A percentile compares a stretch with the other conserved stretches of the same genome.
Evolutionary conservation across 495 filamentous ascomycete species (phyloP).

Genomic region (Amphirosellinia nigrospora): DNA sequence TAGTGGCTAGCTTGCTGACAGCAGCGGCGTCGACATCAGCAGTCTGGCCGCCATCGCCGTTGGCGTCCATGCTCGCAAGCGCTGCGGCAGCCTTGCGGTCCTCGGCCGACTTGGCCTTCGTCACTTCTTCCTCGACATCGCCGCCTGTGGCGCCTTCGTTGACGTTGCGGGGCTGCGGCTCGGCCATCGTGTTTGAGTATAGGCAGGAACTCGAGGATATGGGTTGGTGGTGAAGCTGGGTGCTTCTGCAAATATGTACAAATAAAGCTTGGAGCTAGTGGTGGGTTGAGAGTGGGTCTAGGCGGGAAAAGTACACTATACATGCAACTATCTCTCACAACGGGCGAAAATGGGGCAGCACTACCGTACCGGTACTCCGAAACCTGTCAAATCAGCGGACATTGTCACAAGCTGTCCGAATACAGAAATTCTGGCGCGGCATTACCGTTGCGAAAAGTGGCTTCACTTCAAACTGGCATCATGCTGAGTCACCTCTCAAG

Average conservation of each 20-base stretch:
- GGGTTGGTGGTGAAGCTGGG: neutral
- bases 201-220: no score
- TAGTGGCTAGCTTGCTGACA: slow-evolving; percentile 68
- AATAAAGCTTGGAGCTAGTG: neutral
- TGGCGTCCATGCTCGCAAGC: slow-evolving; percentile 73
- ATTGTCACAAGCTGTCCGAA: slow-evolving; percentile 21
- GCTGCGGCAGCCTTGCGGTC: slow-evolving; percentile 92
- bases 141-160: slow-evolving; percentile 67
- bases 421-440: slow-evolving; percentile 1
- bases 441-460: slow-evolving; percentile 7
- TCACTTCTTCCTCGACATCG: slow-evolving; percentile 63
- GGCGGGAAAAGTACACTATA: neutral
- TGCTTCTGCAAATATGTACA: neutral
- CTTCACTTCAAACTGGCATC: neutral
- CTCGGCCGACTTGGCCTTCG: slow-evolving; percentile 74
- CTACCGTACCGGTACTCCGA: neutral
- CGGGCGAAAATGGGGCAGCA: neutral
- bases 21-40: slow-evolving; percentile 81
- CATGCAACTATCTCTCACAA: neutral
- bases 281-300: slow-evolving; percentile 8
- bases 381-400: neutral
- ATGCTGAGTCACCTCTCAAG: slow-evolving; percentile 1
- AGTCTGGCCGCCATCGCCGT: slow-evolving; percentile 53
- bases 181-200: slow-evolving; percentile 56
- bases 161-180: slow-evolving; percentile 60